Evolutionary conservation across 2,329 filamentous ascomycete genomes (phyloP).

Genomic region (Volutella citrinella): DNA sequence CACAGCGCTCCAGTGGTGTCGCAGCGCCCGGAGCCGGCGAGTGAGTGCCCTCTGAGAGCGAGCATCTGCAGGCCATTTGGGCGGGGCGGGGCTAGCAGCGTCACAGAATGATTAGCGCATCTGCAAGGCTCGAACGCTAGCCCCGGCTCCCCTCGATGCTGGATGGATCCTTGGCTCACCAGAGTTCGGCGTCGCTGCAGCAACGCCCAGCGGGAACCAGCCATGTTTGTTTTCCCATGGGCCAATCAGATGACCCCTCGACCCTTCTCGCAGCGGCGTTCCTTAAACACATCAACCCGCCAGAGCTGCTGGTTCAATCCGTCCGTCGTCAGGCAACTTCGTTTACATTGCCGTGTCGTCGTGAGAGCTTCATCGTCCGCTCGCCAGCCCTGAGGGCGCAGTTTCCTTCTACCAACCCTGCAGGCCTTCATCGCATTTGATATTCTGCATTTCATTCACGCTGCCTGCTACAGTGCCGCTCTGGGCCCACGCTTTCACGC

Average conservation of each 20-base stretch:
- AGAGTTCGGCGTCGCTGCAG: constrained; percentile 20
- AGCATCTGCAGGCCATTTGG: constrained; percentile 17
- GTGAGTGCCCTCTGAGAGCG: constrained; percentile 4
- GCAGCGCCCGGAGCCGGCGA: constrained; percentile 1
- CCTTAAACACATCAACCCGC: constrained; percentile 33
- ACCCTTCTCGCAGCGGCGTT: constrained; percentile 18
- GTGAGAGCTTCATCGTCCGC: constrained; percentile 22
- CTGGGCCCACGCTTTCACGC: constrained; percentile 11
- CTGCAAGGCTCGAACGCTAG: constrained; percentile 14
- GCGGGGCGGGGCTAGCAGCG: constrained; percentile 18
- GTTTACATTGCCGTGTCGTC: constrained; percentile 19
- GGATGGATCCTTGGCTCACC: too few relatives aligned
- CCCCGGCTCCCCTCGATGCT: too few relatives aligned
- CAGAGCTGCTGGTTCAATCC: constrained; percentile 17
- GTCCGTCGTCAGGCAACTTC: constrained; percentile 25
- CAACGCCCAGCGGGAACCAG: constrained; percentile 20
- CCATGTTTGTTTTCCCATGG: constrained; percentile 30
- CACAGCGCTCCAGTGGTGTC: not conserved
- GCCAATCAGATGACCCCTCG: constrained; percentile 26
- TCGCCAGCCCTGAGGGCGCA: constrained; percentile 17
- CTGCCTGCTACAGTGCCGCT: constrained; percentile 3
- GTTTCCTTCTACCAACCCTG: constrained; percentile 26
- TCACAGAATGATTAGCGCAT: constrained; percentile 25
- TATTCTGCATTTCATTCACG: constrained; percentile 22
- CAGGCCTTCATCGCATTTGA: constrained; percentile 21